phyloP scores from a whole-genome alignment of 129 eudicot genomes.

The Mikania micrantha region DNA sequence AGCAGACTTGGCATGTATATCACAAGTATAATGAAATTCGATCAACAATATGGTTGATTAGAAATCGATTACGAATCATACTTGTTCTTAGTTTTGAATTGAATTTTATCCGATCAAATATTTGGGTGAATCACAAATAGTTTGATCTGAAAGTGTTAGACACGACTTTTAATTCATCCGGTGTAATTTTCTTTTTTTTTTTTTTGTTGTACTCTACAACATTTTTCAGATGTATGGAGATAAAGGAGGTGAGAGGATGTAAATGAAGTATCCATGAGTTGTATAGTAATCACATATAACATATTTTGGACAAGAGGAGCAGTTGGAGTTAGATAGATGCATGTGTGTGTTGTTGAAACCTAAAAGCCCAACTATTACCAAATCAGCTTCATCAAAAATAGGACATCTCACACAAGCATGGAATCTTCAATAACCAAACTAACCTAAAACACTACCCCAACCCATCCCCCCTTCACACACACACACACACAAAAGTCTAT shows the following conservation, averaged over 20 bases:
- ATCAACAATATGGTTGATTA: too few relatives aligned
- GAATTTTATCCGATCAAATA: too few relatives aligned
- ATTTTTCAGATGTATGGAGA: not conserved
- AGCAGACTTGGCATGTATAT: too few relatives aligned
- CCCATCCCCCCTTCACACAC: not conserved
- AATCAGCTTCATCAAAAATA: conserved; percentile 15
- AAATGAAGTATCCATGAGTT: conserved; percentile 19
- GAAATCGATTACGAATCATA: too few relatives aligned
- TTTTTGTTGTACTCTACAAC: too few relatives aligned
- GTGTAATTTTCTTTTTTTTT: too few relatives aligned
- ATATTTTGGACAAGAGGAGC: conserved; percentile 28
- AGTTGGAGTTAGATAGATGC: conserved; percentile 29
- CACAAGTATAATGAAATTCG: too few relatives aligned
- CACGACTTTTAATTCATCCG: too few relatives aligned
- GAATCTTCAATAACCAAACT: conserved; percentile 46
- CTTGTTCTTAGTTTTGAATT: too few relatives aligned
- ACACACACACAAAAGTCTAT: too few relatives aligned
- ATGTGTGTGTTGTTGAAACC: conserved; percentile 29
- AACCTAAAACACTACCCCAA: conserved; percentile 37
- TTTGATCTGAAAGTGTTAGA: too few relatives aligned
- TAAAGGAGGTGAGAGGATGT: not conserved
- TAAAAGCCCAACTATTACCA: conserved; percentile 23
- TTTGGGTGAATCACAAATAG: too few relatives aligned
- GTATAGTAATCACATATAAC: conserved; percentile 21
- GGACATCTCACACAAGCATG: conserved; percentile 7